Evolutionary conservation across 140 eudicot genomes (phyloP), one percentile per base, ranked within the genome.

Genomic region (Erigeron philadelphicus): DNA sequence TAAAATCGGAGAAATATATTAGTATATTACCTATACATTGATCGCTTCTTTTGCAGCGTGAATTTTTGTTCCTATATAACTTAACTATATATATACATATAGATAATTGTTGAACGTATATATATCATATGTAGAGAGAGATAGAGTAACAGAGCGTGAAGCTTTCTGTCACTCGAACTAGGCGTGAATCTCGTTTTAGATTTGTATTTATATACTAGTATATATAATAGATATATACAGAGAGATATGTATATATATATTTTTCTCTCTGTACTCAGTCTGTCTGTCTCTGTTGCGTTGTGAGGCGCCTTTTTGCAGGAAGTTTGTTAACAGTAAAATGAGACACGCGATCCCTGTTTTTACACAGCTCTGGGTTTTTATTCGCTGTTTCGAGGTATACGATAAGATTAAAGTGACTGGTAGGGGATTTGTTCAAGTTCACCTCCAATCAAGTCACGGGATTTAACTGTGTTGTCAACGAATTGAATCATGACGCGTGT

Each of bases 301-400:
- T 21, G 74, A 67, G 83, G 78, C 72, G 80, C 75, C 83, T 75
- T 82, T 82, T 74, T 82, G 87, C 87, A 82, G 87, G 77, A 61
- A 43, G 54, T 50, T 53, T 25, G 72, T 70, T 79, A 65, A 60
- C 75, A 49, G 78, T 79, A 53, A 21, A 21, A 75, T 64, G 76
- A 66, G 67, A 80, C 84, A 83, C 72, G 84, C 84, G 79, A 72
- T 79, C 80, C 69, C 84, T 77, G 84, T 76, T 76, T 31, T 31
- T 31, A 31, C 38, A 71, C 12, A 41, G 11, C 12, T 18, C 21
- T 17, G 69, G 49, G 78, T 35, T 66, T 13, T 64, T 21, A 76
- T 79, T 50, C 49, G 1, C 23, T 83, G 82, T 25, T 49, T 70
- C 78, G 78, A 82, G 84, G 82, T 41, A 55, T 43, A 78, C 9